Evolutionary conservation across 768 basidiomycete species (phyloP), one percentile per base, ranked within the genome.

Genomic region (Tulasnella calospora): DNA sequence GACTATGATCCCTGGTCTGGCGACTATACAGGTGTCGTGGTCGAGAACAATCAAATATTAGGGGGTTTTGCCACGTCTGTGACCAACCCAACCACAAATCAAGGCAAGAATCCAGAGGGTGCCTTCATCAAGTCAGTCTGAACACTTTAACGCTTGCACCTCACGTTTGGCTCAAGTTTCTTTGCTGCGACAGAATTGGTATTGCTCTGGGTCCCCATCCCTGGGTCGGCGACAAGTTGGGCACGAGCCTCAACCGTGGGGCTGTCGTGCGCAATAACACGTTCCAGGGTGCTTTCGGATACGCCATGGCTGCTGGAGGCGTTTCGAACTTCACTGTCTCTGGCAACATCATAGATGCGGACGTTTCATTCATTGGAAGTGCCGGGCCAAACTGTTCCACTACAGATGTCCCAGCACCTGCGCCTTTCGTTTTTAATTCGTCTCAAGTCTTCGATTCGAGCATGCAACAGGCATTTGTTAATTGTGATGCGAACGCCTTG

Each of bases 151-250:
- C 44, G 1, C 44, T 51, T 44, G 44, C 44, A 44, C 15, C 44
- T 17, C 44, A 4, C 38, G 71, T 78, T 44, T 27, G 67, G 77
- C 81, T 41, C 79, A 51, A 23, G 7, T n/a, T 51, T 71, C 30
- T 51, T 27, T 36, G 36, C 12, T 36, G 40, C 13, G 23, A 23
- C 72, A 93, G 92, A 83, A 90, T 94, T 81, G 93, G 91, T n/a
- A 90, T 94, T 71, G 93, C 92, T 38, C 88, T 94, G 21, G 93
- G 93, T 12, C 92, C 93, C 12, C 88, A 88, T 15, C 90, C 89
- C 21, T 94, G 93, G 93, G 93, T 93, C 79, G 91, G 90, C 3
- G 84, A 88, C 80, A 82, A 83, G 74, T 92, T 86, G 80, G 86
- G 86, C 33, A 88, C 88, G 77, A 90, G 90, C 79, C 86, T 88